Base-by-base conservation (phyloP, 2,329 filamentous ascomycete species). In the Apiospora marii region DNA sequence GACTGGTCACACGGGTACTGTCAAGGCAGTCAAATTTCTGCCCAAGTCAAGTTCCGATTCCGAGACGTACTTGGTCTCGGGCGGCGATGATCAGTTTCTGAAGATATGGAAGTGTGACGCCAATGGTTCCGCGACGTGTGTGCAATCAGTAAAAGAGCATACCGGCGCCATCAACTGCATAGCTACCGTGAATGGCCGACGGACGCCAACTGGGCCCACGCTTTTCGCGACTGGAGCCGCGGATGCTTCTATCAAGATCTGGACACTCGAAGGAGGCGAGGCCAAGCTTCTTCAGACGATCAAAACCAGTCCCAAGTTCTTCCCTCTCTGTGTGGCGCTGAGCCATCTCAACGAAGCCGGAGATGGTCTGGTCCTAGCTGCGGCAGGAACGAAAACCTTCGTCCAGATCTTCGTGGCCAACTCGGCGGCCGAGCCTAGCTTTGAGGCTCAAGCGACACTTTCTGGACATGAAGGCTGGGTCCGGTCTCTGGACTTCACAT, bases 391-490 rank as follows among this genome's bases (percentile, higher is more conserved):
- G 2, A 92, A 90, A 73, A 92, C 92, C 72, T 89, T 87, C n/a
- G 90, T 99, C 67, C 95, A 98, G 77, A 86, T 98, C 14, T 96
- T 93, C 76, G 89, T 92, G 49, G 86, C 92, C 1, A 84, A 88
- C 79, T 85, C 46, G 78, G 80, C 8, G 71, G 77, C 22, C 77
- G 81, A 8, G 2, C 72, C 81, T 3, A 83, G 88, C 0, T 98
- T 98, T 77, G 86, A 87, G 41, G 87, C 93, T 10, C 92, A 93
- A 74, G 93, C 95, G 16, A 95, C 92, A 0, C 87, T 99, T 27
- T 88, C 91, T 0, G 96, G 96, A 4, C 96, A 99, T 78, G 96
- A 99, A 83, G 96, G 94, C 72, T 99, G 96, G 96, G 91, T 99
- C 67, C 89, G 96, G 68, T 96, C 94, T 19, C 86, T 99, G 16